Base-by-base conservation (phyloP, 139 green algal species). In the Closterium sp. region DNA sequence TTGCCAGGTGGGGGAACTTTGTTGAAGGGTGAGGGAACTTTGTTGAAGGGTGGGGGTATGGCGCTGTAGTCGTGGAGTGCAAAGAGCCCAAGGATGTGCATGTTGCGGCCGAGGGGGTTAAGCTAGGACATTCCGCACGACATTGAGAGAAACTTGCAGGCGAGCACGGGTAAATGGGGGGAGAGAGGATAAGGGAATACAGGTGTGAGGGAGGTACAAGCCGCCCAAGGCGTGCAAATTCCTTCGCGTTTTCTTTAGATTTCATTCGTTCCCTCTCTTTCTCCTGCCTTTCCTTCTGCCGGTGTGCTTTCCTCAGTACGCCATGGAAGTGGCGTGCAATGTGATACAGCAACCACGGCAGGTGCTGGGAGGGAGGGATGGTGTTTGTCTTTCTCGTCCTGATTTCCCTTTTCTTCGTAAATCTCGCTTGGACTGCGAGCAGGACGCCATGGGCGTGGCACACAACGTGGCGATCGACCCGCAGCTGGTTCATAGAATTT, bases 321-420 rank as follows among this genome's bases (percentile, higher is more conserved):
- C 98, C 30, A 98, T 99, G 97, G 98, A 98, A 30, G 98, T 99
- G 43, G 97, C 98, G 0, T 96, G 98, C 66, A 99, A 99, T 95
- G 97, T 99, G 84, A 94, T 95, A 55, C 31, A 97, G 85, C 97
- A 99, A 85, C 97, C 97, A 3, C 96, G 96, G 5, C 95, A 99
- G n/a, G n/a, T n/a, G n/a, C n/a, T n/a, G n/a, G n/a, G n/a, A n/a
- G n/a, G n/a, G n/a, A n/a, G n/a, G n/a, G n/a, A n/a, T n/a, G n/a
- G n/a, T n/a, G n/a, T n/a, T n/a, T n/a, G n/a, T n/a, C n/a, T n/a
- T n/a, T n/a, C n/a, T n/a, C n/a, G n/a, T n/a, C n/a, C n/a, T 25
- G 5, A 1, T 86, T 12, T 0, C 83, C 28, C 28, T 86, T 23
- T 4, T 9, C n/a, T 86, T 0, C 83, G 1, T 9, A 2, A 6